Evolutionary conservation across 345 rosid species (phyloP).

Genomic region (Rhodomyrtus tomentosa): DNA sequence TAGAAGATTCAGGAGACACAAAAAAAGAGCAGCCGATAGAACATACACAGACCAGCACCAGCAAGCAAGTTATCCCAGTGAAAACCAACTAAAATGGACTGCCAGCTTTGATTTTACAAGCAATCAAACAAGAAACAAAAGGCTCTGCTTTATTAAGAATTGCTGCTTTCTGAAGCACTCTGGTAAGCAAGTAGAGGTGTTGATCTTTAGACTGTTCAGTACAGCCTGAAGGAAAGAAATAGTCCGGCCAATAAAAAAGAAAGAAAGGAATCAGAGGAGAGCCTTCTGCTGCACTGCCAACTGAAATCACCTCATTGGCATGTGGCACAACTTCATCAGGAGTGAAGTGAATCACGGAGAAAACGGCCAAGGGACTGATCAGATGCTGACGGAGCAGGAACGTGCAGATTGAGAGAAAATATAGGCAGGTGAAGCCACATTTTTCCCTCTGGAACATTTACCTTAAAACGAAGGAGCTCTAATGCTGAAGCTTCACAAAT

Average conservation of each 20-base stretch:
- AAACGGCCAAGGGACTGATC: background rate
- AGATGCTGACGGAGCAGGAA: background rate
- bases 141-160: background rate
- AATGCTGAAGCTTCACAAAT: background rate
- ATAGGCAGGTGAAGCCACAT: too few species aligned
- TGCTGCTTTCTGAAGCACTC: background rate
- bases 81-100: background rate
- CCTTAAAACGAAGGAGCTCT: background rate
- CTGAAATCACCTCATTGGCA: background rate
- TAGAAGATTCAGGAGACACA: background rate
- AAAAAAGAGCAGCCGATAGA: background rate
- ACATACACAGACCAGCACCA: background rate
- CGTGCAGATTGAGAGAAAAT: background rate
- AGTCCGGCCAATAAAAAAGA: background rate
- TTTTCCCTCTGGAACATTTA: background rate
- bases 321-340: background rate
- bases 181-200: background rate
- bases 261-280: background rate
- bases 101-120: background rate
- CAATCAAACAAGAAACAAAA: background rate
- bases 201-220: background rate
- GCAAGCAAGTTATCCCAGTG: background rate
- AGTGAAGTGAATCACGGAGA: background rate
- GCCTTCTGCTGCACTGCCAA: background rate
- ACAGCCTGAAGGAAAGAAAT: background rate